A percentile compares a stretch with the other conserved stretches of the same genome.
Evolutionary conservation across 2,329 filamentous ascomycete genomes (phyloP).

Genomic region (Aurifilum marmelostoma): DNA sequence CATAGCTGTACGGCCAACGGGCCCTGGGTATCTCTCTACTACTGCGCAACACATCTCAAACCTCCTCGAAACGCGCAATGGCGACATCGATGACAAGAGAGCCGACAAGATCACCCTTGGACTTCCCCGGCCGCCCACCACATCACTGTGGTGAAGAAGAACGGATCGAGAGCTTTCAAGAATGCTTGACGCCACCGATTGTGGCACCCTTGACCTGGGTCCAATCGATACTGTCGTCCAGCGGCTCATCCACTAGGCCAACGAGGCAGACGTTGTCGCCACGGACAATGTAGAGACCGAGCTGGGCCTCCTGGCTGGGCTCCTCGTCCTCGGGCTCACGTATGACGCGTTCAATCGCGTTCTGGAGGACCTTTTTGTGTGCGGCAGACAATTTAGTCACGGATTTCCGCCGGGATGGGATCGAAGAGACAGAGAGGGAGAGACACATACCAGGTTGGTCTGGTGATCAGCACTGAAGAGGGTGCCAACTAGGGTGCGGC

Average conservation of each 20-base stretch:
- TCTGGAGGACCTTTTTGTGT: conserved; percentile 68
- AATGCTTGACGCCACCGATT: conserved; percentile 84
- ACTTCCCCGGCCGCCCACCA: neutral
- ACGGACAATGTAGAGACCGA: conserved; percentile 89
- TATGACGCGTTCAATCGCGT: conserved; percentile 88
- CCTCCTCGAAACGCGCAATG: neutral
- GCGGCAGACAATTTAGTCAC: no score
- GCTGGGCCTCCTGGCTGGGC: conserved; percentile 75
- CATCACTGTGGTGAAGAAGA: neutral
- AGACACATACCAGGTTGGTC: conserved; percentile 75
- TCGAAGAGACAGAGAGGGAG: neutral
- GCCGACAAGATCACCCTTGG: neutral
- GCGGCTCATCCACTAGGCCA: conserved; percentile 84
- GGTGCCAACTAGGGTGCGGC: conserved; percentile 80
- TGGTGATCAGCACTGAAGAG: conserved; percentile 86
- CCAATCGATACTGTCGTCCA: conserved; percentile 94
- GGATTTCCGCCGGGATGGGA: neutral
- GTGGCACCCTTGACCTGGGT: conserved; percentile 81
- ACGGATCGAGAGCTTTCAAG: conserved; percentile 37
- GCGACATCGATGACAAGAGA: neutral
- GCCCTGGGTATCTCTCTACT: conserved; percentile 23
- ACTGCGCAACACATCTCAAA: neutral
- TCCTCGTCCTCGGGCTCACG: conserved; percentile 82
- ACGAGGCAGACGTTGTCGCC: conserved; percentile 94
- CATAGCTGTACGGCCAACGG: conserved; percentile 7